Conservation (phyloP, 768 basidiomycete species). For the Leccinum aurantiacum region DNA sequence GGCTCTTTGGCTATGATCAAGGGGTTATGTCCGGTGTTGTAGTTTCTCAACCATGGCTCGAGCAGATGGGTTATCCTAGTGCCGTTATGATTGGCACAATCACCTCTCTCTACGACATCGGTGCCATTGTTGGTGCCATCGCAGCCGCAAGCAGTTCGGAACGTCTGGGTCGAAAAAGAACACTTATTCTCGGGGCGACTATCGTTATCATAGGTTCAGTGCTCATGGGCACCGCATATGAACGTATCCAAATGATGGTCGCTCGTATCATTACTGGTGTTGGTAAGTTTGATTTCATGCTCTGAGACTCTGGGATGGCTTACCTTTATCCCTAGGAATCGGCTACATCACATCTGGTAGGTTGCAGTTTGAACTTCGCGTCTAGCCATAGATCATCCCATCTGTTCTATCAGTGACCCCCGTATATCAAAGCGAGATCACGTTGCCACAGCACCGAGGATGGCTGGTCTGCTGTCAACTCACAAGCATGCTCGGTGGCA, state of each 20-base stretch:
- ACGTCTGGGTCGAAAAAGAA: conserved; percentile 13
- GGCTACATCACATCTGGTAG: conserved; percentile 15
- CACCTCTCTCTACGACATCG: conserved; percentile 19
- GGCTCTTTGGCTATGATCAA: conserved; percentile 20
- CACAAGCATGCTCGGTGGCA: conserved; percentile 15
- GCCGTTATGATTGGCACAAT: conserved; percentile 19
- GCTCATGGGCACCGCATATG: conserved; percentile 14
- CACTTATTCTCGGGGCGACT: conserved; percentile 10
- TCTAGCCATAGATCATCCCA: neutral
- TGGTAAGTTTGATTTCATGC: neutral
- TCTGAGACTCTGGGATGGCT: neutral
- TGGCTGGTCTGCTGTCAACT: conserved; percentile 16
- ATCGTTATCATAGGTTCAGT: conserved; percentile 13
- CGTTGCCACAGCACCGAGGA: conserved; percentile 13
- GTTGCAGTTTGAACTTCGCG: neutral
- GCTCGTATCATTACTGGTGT: conserved; percentile 10
- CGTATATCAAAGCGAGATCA: conserved; percentile 16
- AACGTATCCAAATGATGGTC: conserved; percentile 17
- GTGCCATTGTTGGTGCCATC: conserved; percentile 14
- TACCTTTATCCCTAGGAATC: conserved; percentile 5
- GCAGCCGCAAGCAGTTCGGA: conserved; percentile 15
- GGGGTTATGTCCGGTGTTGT: conserved; percentile 19
- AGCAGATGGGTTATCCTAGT: conserved; percentile 16
- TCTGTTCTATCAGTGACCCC: conserved; percentile 7
- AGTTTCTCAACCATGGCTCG: conserved; percentile 13